Evolutionary conservation across 371 early-diverging fungal genomes (phyloP).

Genomic region (Circinella minor): DNA sequence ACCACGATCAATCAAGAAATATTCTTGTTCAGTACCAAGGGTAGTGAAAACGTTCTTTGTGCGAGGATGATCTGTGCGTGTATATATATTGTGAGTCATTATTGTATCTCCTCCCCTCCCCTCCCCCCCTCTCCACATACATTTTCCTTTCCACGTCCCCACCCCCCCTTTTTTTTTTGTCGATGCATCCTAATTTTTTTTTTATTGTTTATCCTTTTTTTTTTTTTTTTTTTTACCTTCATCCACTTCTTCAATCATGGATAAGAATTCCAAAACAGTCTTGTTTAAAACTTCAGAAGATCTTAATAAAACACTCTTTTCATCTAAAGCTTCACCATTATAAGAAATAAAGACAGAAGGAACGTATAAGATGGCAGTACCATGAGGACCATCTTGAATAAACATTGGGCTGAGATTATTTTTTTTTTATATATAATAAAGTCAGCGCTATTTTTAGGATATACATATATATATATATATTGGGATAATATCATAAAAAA

Average conservation of each 20-base stretch:
- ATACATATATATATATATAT: neutral
- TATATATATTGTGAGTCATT: constrained; percentile 1
- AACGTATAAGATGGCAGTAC: constrained; percentile 90
- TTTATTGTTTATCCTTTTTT: neutral
- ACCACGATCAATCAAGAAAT: constrained; percentile 94
- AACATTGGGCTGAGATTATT: constrained; percentile 94
- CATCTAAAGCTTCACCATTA: constrained; percentile 98
- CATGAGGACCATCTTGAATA: constrained; percentile 91
- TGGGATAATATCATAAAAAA: neutral
- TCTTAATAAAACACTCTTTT: constrained; percentile 95
- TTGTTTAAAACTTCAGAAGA: constrained; percentile 86
- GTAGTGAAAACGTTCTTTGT: constrained; percentile 87
- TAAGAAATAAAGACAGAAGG: constrained; percentile 98
- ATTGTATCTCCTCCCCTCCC: neutral
- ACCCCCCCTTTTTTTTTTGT: too few species aligned
- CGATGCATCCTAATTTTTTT: too few species aligned
- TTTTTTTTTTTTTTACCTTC: constrained; percentile 35
- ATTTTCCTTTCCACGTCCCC: too few species aligned
- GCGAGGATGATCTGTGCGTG: constrained; percentile 35
- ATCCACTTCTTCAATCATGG: constrained; percentile 69
- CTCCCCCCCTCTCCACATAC: neutral
- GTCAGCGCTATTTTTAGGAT: constrained; percentile 11
- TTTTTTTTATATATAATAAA: neutral
- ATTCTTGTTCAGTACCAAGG: constrained; percentile 98
- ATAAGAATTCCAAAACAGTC: constrained; percentile 79